Conservation (phyloP, 345 rosid species). For the Moringa oleifera region DNA sequence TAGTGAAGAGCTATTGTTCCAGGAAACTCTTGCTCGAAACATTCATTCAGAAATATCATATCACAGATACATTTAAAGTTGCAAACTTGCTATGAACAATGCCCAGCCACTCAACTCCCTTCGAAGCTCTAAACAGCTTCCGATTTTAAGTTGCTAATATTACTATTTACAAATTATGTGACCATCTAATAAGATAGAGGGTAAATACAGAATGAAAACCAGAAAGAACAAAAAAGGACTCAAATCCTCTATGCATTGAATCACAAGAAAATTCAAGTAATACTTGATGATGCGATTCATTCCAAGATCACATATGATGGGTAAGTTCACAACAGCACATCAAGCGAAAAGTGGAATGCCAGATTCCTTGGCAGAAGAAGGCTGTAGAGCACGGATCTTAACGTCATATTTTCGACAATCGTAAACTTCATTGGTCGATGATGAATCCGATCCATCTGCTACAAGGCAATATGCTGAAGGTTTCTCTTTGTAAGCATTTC, state of each 20-base stretch:
- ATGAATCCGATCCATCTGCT: conserved; percentile 40
- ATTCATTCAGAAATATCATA: too few relatives aligned
- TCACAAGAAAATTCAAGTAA: conserved; percentile 13
- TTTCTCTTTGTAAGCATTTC: conserved; percentile 53
- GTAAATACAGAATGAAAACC: neutral
- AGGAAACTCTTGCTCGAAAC: too few relatives aligned
- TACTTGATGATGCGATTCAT: neutral
- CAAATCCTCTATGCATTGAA: conserved; percentile 15
- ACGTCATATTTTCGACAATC: conserved; percentile 53
- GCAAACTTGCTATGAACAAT: neutral
- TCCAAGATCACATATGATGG: conserved; percentile 1
- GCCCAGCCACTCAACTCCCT: conserved; percentile 10
- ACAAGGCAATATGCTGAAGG: conserved; percentile 39
- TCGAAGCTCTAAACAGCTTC: conserved; percentile 11
- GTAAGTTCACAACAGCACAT: conserved; percentile 3
- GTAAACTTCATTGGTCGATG: conserved; percentile 33
- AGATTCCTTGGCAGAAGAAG: conserved; percentile 44
- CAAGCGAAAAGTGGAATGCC: conserved; percentile 31
- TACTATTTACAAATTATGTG: conserved; percentile 7
- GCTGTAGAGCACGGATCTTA: conserved; percentile 84
- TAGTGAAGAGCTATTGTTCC: too few relatives aligned
- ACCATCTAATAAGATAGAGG: neutral
- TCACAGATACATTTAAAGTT: conserved; percentile 4
- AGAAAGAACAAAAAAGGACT: neutral
- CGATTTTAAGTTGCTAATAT: neutral